Conservation (phyloP, 2,329 filamentous ascomycete genomes). For the Trichophyton rubrum region DNA sequence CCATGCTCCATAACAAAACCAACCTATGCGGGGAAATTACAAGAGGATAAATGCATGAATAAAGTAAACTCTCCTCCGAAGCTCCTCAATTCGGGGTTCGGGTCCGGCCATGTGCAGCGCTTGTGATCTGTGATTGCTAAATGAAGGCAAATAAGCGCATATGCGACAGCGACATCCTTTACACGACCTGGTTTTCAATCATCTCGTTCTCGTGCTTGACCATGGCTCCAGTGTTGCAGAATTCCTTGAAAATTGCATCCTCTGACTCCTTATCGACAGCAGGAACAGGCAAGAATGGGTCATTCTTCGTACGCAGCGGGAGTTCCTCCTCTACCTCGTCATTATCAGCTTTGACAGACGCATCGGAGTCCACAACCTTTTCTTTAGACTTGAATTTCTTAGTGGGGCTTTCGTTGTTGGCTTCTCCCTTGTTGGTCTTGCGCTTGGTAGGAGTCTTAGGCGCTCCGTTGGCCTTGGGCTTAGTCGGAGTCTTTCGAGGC, state of each 20-base stretch:
- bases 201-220: constrained; percentile 1
- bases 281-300: constrained; percentile 8
- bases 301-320: constrained; percentile 1
- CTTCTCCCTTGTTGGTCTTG: constrained; percentile 8
- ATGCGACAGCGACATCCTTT: not conserved
- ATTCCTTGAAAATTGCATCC: constrained; percentile 8
- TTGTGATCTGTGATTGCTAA: not conserved
- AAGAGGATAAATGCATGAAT: not conserved
- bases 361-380: constrained; percentile 8
- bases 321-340: not conserved
- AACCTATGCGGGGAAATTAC: not conserved
- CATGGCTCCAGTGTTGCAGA: constrained; percentile 8
- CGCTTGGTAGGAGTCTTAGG: constrained; percentile 15
- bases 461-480: constrained; percentile 13
- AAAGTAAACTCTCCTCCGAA: too few relatives aligned
- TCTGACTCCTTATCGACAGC: not conserved
- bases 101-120: not conserved
- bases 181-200: not conserved
- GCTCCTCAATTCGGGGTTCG: not conserved
- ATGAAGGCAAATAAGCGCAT: not conserved
- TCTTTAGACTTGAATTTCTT: constrained; percentile 13
- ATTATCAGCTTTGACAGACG: constrained; percentile 1
- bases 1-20: not conserved
- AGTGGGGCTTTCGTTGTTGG: constrained; percentile 6
- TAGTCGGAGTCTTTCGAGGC: constrained; percentile 18